Percentiles rank a stretch among this genome's conserved stretches.
Evolutionary conservation across 495 filamentous ascomycete species (phyloP).

Genomic region (Penicillium longicatenatum): DNA sequence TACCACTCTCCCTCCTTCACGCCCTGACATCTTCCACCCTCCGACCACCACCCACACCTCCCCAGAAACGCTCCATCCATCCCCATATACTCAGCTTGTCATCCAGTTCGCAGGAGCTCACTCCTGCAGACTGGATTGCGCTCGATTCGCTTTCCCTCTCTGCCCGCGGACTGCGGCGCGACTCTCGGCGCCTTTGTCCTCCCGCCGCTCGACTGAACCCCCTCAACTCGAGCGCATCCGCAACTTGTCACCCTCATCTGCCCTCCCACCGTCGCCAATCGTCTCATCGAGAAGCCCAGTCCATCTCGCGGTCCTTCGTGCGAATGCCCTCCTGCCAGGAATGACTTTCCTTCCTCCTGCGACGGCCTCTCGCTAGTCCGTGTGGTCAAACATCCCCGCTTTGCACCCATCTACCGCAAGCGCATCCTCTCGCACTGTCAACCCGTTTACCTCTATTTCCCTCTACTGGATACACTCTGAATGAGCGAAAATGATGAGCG

Average conservation of each 20-base stretch:
- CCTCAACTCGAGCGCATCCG: conserved; percentile 40
- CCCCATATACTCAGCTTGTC: conserved; percentile 15
- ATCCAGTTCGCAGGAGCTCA: conserved; percentile 25
- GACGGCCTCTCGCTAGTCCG: conserved; percentile 52
- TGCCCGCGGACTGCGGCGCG: conserved; percentile 39
- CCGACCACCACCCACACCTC: conserved; percentile 12
- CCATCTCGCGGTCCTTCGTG: conserved; percentile 29
- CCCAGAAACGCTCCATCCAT: conserved; percentile 21
- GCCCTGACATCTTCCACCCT: conserved; percentile 23
- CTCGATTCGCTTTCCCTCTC: conserved; percentile 17
- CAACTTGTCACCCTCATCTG: conserved; percentile 34
- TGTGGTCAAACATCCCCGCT: conserved; percentile 52
- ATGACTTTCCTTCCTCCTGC: conserved; percentile 47
- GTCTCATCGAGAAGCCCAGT: conserved; percentile 23
- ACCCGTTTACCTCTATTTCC: conserved; percentile 16
- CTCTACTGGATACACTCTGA: conserved; percentile 15
- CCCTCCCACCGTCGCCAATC: conserved; percentile 22
- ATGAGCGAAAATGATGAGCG: conserved; percentile 41
- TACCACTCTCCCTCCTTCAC: conserved; percentile 25
- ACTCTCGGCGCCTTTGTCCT: conserved; percentile 40
- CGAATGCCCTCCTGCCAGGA: conserved; percentile 42
- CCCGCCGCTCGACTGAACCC: conserved; percentile 39
- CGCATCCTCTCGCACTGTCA: conserved; percentile 34
- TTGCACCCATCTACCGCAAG: conserved; percentile 49
- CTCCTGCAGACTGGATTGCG: conserved; percentile 27